Percentiles rank a stretch among this genome's conserved stretches.
Evolutionary conservation across 352 stramenopile species (phyloP).

Genomic region (Phytophthora brassicae): DNA sequence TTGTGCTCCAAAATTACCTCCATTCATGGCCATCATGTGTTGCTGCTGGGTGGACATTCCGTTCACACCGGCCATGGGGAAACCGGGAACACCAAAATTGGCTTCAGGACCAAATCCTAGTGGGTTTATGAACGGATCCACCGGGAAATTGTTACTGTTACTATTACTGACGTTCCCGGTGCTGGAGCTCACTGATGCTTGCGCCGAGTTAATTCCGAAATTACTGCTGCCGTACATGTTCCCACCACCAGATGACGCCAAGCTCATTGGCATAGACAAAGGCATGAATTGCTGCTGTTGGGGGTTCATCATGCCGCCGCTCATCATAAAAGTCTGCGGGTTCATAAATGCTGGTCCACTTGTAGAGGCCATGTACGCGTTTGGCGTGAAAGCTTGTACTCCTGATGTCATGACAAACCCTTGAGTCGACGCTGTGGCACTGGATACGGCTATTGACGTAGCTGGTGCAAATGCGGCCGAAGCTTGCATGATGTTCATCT

Average conservation of each 20-base stretch:
- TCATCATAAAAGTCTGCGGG: slow-evolving; percentile 54
- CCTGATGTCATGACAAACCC: slow-evolving; percentile 41
- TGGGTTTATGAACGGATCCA: slow-evolving; percentile 72
- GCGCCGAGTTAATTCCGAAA: slow-evolving; percentile 36
- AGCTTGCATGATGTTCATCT: slow-evolving; percentile 30
- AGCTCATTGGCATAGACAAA: slow-evolving; percentile 59
- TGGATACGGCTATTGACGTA: slow-evolving; percentile 33
- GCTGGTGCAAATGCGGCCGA: slow-evolving; percentile 28
- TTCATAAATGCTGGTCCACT: slow-evolving; percentile 38
- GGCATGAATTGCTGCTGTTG: slow-evolving; percentile 67
- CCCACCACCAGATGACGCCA: slow-evolving; percentile 23
- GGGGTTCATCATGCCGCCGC: slow-evolving; percentile 47
- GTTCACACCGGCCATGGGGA: slow-evolving; percentile 40
- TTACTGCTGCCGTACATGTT: slow-evolving; percentile 56
- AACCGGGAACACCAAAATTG: slow-evolving; percentile 40
- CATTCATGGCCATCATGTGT: slow-evolving; percentile 61
- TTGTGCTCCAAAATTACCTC: slow-evolving; percentile 32
- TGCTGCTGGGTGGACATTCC: slow-evolving; percentile 42
- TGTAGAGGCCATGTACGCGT: slow-evolving; percentile 41
- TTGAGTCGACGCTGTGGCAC: slow-evolving; percentile 28
- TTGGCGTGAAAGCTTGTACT: slow-evolving; percentile 36
- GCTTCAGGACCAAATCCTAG: slow-evolving; percentile 33
- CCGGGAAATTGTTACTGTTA: slow-evolving; percentile 44
- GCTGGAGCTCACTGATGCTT: slow-evolving; percentile 13
- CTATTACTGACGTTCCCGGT: slow-evolving; percentile 20